Evolutionary conservation across 2,329 filamentous ascomycete genomes (phyloP).

Genomic region (Endothia cerciana): DNA sequence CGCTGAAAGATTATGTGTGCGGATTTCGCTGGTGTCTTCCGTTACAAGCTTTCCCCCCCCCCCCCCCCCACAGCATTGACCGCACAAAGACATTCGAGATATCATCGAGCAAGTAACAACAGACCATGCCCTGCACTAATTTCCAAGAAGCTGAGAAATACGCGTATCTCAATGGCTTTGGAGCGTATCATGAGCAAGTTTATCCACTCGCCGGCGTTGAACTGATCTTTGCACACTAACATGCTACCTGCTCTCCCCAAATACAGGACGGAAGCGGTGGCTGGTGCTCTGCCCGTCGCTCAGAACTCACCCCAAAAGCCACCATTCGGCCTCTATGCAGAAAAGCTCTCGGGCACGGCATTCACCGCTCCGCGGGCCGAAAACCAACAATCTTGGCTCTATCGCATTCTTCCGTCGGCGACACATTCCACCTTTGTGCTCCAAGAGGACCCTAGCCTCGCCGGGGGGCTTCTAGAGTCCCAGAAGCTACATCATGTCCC

Average conservation of each 20-base stretch:
- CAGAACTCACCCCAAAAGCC: constrained; percentile 74
- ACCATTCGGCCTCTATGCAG: constrained; percentile 70
- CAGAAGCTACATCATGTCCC: constrained; percentile 67
- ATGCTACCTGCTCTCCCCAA: constrained; percentile 25
- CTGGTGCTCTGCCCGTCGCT: constrained; percentile 67
- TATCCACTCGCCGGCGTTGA: not conserved
- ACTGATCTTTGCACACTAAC: not conserved
- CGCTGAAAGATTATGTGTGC: too few relatives aligned
- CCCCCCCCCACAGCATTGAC: too few relatives aligned
- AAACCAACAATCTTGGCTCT: constrained; percentile 64
- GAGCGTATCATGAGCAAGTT: constrained; percentile 5
- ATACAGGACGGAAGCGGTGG: constrained; percentile 65
- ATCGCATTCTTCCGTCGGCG: constrained; percentile 60
- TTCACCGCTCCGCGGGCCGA: constrained; percentile 63
- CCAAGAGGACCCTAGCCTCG: constrained; percentile 43
- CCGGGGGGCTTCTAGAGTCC: not conserved
- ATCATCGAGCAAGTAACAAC: not conserved
- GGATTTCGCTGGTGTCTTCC: not conserved
- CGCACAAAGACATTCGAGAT: not conserved
- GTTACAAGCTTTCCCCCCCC: too few relatives aligned
- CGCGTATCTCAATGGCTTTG: constrained; percentile 4
- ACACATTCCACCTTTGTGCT: constrained; percentile 51
- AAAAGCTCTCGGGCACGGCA: constrained; percentile 65
- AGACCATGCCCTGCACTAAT: not conserved
- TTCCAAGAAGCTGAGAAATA: constrained; percentile 2